phyloP scores from a whole-genome alignment of 2,329 filamentous ascomycete genomes.

The Claviceps sp. region DNA sequence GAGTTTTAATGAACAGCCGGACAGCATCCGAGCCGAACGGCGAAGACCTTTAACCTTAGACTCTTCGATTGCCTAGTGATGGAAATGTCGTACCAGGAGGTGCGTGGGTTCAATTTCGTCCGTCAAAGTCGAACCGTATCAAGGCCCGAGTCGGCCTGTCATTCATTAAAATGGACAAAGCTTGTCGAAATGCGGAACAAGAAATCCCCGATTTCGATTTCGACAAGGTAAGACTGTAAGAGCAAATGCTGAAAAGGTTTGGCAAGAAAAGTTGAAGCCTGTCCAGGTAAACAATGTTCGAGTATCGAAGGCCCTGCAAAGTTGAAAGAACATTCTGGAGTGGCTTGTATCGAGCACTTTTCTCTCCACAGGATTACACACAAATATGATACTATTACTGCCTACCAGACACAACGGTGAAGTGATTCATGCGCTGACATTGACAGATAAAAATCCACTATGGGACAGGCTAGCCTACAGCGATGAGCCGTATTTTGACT shows the following conservation, averaged over 20 bases:
- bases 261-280: slow-evolving; percentile 48
- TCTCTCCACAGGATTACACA: slow-evolving; percentile 66
- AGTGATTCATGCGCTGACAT: background rate
- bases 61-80: slow-evolving; percentile 18
- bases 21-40: slow-evolving; percentile 31
- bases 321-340: slow-evolving; percentile 62
- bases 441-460: slow-evolving; percentile 51
- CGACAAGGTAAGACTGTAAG: slow-evolving; percentile 37
- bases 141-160: slow-evolving; percentile 57
- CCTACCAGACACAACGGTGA: too few species aligned
- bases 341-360: slow-evolving; percentile 52
- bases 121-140: slow-evolving; percentile 29
- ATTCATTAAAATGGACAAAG: slow-evolving; percentile 53
- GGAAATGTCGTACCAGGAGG: slow-evolving; percentile 29
- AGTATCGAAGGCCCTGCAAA: slow-evolving; percentile 42
- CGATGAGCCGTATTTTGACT: slow-evolving; percentile 61
- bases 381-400: slow-evolving; percentile 19
- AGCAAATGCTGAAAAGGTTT: slow-evolving; percentile 41
- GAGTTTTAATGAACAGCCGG: slow-evolving; percentile 42
- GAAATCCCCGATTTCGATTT: slow-evolving; percentile 60
- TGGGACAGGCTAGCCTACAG: too few species aligned
- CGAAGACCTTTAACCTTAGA: too few species aligned
- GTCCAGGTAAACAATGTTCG: slow-evolving; percentile 42
- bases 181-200: slow-evolving; percentile 54
- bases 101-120: slow-evolving; percentile 49